Evolutionary conservation across 352 stramenopile species (phyloP).

Genomic region (Globisporangium middletonii): DNA sequence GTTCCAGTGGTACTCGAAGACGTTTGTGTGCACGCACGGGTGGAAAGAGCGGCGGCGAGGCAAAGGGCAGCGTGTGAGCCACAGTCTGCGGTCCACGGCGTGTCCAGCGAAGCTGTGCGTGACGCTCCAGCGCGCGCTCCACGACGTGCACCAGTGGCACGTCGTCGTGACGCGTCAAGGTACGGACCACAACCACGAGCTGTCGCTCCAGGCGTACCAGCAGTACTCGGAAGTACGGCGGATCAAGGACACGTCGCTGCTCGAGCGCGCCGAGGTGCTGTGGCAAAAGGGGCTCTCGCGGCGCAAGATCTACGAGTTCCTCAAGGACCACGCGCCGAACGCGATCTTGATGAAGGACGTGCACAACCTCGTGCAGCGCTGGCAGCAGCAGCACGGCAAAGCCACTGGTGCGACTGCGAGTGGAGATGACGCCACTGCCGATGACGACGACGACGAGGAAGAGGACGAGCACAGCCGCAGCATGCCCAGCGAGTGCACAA

Average conservation of each 20-base stretch:
- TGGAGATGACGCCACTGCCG: not conserved
- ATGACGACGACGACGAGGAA: not conserved
- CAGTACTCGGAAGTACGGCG: constrained; percentile 66
- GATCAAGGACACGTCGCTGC: constrained; percentile 49
- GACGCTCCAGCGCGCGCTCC: constrained; percentile 45
- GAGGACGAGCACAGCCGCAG: not conserved
- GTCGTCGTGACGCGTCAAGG: constrained; percentile 71
- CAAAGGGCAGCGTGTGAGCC: constrained; percentile 61
- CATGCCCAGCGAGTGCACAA: no score
- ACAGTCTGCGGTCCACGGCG: constrained; percentile 56
- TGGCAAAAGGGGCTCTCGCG: constrained; percentile 50
- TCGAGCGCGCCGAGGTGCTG: constrained; percentile 51
- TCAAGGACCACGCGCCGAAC: constrained; percentile 53
- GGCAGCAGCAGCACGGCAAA: constrained; percentile 34
- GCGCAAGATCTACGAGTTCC: constrained; percentile 65
- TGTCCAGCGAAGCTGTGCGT: constrained; percentile 67
- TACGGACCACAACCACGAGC: constrained; percentile 68
- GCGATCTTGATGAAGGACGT: constrained; percentile 76
- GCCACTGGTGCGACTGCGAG: not conserved
- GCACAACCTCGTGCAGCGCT: constrained; percentile 71
- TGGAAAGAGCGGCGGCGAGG: constrained; percentile 70
- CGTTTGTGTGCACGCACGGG: constrained; percentile 70
- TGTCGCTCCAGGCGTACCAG: constrained; percentile 47
- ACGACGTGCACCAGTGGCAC: constrained; percentile 35
- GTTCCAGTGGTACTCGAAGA: constrained; percentile 80